Evolutionary conservation across 2,329 filamentous ascomycete species (phyloP).

Genomic region (Metarhizium humberi): DNA sequence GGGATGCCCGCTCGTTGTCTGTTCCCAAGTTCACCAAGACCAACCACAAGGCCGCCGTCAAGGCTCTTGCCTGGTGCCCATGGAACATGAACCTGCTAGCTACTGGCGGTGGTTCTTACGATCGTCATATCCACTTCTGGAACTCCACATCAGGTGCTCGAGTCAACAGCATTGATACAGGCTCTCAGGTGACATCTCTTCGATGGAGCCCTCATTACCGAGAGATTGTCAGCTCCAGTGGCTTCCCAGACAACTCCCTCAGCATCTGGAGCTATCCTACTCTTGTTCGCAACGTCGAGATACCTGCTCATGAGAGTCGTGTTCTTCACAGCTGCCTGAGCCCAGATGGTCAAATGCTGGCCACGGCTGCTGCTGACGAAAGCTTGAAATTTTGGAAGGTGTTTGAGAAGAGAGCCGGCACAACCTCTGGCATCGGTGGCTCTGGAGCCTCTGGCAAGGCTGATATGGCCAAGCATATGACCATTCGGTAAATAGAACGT

Average conservation of each 20-base stretch:
- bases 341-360: slow-evolving; percentile 95
- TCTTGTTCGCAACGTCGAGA: slow-evolving; percentile 93
- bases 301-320: slow-evolving; percentile 92
- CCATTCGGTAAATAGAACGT: slow-evolving; percentile 57
- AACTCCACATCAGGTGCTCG: slow-evolving; percentile 96
- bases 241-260: slow-evolving; percentile 97
- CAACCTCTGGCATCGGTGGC: slow-evolving; percentile 52
- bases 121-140: slow-evolving; percentile 99
- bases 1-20: slow-evolving; percentile 87
- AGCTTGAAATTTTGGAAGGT: slow-evolving; percentile 99
- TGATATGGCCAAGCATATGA: slow-evolving; percentile 90
- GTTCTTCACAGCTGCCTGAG: slow-evolving; percentile 95
- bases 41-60: slow-evolving; percentile 97
- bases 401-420: slow-evolving; percentile 94
- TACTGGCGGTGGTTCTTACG: slow-evolving; percentile 91
- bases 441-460: slow-evolving; percentile 68
- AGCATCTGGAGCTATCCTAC: slow-evolving; percentile 99
- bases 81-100: slow-evolving; percentile 97
- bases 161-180: slow-evolving; percentile 98
- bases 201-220: slow-evolving; percentile 96
- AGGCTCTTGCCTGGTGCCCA: slow-evolving; percentile 96
- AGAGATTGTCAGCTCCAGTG: slow-evolving; percentile 94
- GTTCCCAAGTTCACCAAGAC: slow-evolving; percentile 99
- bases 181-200: slow-evolving; percentile 91
- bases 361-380: slow-evolving; percentile 92